Evolutionary conservation across 441 rosid genomes (phyloP).

Genomic region (Gossypium davidsonii): DNA sequence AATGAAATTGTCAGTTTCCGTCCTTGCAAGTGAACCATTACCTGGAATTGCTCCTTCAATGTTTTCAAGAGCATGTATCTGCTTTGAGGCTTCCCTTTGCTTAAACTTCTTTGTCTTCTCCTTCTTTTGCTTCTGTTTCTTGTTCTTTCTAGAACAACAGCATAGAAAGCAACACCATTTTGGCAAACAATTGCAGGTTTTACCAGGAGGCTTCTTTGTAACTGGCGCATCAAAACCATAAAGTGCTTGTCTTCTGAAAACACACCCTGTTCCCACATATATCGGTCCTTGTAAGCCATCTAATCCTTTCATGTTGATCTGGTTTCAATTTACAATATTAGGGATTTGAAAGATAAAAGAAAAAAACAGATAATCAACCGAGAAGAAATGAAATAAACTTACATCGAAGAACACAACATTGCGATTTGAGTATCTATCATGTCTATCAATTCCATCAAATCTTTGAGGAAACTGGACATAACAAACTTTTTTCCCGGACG

Average conservation of each 20-base stretch:
- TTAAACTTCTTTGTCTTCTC: conserved; percentile 36
- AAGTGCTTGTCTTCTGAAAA: conserved; percentile 70
- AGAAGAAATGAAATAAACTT: conserved; percentile 24
- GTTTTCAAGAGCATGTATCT: conserved; percentile 62
- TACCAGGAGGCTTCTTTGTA: conserved; percentile 53
- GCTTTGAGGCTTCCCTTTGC: conserved; percentile 54
- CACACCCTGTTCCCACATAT: conserved; percentile 79
- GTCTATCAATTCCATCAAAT: conserved; percentile 70
- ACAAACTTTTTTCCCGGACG: conserved; percentile 63
- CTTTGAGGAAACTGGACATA: conserved; percentile 83
- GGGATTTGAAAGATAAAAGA: conserved; percentile 3
- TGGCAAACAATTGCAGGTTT: conserved; percentile 79
- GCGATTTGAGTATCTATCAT: conserved; percentile 78
- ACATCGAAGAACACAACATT: conserved; percentile 79
- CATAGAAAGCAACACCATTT: conserved; percentile 58
- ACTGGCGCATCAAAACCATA: conserved; percentile 66
- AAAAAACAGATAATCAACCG: not conserved
- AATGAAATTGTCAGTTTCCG: not conserved
- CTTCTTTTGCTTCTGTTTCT: conserved; percentile 20
- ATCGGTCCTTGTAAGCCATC: conserved; percentile 84
- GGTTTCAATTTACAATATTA: conserved; percentile 15
- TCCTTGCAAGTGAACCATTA: conserved; percentile 11
- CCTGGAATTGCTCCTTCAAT: conserved; percentile 58
- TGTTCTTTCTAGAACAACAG: conserved; percentile 45
- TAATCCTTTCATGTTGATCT: conserved; percentile 80